Conservation (phyloP, 768 basidiomycete species). For the Hortiboletus campestris region DNA sequence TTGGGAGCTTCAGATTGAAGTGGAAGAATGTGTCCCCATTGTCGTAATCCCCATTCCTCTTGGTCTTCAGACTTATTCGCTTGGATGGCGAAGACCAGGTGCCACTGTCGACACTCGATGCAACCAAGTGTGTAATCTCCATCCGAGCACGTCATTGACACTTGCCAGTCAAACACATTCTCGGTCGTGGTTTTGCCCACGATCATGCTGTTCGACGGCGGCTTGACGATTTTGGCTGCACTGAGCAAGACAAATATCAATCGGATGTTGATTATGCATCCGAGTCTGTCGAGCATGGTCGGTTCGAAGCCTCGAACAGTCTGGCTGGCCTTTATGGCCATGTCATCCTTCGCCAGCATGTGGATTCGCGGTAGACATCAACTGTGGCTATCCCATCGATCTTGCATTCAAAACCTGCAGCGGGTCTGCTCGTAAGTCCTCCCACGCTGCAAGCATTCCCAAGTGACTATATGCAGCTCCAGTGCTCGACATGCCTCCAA, state of each 20-base stretch:
- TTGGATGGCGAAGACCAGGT: conserved; percentile 43
- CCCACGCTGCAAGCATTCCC: no score
- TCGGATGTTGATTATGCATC: conserved; percentile 84
- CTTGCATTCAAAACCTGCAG: no score
- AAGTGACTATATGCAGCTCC: no score
- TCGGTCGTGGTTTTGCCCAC: conserved; percentile 96
- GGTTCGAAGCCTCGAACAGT: conserved; percentile 86
- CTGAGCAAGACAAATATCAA: conserved; percentile 95
- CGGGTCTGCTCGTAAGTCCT: no score
- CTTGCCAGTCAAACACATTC: conserved; percentile 63
- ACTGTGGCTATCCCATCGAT: no score
- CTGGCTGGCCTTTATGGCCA: conserved; percentile 90
- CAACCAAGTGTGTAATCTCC: conserved; percentile 66
- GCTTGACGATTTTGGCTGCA: conserved; percentile 96
- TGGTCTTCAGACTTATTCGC: conserved; percentile 84
- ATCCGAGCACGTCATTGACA: background rate
- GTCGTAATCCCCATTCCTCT: conserved; percentile 64
- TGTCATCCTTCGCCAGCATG: conserved; percentile 99
- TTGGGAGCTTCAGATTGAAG: conserved; percentile 66
- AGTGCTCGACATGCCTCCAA: no score
- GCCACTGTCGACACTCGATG: conserved; percentile 57
- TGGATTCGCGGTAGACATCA: no score
- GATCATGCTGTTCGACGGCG: conserved; percentile 97
- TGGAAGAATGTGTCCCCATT: conserved; percentile 53
- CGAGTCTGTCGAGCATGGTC: conserved; percentile 85